Evolutionary conservation across 345 rosid species (phyloP).

Genomic region (Corchorus olitorius): DNA sequence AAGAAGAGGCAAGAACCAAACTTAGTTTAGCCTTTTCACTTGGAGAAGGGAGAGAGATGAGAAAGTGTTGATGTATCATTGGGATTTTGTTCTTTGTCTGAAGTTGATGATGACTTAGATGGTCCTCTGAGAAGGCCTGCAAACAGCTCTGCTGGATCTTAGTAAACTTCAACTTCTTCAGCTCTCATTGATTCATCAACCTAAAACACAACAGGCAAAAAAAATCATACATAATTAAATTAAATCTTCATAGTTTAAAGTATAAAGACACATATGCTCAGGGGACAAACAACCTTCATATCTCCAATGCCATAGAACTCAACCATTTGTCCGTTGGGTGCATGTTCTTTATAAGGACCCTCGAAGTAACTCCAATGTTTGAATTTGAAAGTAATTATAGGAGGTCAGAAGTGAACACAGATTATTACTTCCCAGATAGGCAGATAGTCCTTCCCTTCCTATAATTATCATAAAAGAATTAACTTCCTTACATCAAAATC

Average conservation of each 20-base stretch:
- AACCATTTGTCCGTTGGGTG: slow-evolving; percentile 62
- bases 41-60: slow-evolving; percentile 28
- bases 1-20: not conserved
- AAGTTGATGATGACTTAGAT: not conserved
- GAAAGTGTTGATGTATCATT: slow-evolving; percentile 2
- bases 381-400: slow-evolving; percentile 65
- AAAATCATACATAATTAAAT: not conserved
- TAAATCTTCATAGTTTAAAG: not conserved
- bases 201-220: slow-evolving; percentile 20
- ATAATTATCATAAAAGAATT: no score
- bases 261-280: no score
- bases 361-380: slow-evolving; percentile 88
- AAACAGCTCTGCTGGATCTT: slow-evolving; percentile 65
- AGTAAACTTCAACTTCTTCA: slow-evolving; percentile 66
- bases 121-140: slow-evolving; percentile 53
- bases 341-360: slow-evolving; percentile 68
- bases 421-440: slow-evolving; percentile 50
- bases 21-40: not conserved
- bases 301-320: slow-evolving; percentile 62
- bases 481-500: no score
- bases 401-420: slow-evolving; percentile 67
- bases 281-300: slow-evolving; percentile 48
- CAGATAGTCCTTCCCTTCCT: no score
- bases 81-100: not conserved
- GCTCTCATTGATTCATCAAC: slow-evolving; percentile 67